These are phyloP conservation scores for Picea mariana DNA, from an alignment of 83 land plant species.

Conservation along the genomic window DNA sequence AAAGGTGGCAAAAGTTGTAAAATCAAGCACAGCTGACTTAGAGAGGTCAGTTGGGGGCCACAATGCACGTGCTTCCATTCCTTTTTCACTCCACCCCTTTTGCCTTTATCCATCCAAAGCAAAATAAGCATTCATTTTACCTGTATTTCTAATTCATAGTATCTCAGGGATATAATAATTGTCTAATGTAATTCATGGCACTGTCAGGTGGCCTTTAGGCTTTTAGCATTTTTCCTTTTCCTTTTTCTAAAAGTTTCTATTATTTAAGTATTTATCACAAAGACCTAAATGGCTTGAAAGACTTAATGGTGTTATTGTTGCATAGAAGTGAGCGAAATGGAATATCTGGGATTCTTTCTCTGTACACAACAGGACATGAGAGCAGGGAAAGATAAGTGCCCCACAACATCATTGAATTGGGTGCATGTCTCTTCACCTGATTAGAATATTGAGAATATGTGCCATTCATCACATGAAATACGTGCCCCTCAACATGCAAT, in stretches of 20 bases:
- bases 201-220: conserved; percentile 8
- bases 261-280: neutral
- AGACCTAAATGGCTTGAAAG: neutral
- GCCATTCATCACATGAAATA: too few relatives aligned
- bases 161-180: neutral
- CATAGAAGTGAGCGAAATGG: conserved; percentile 5
- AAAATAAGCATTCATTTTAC: neutral
- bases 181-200: neutral
- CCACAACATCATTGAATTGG: conserved; percentile 13
- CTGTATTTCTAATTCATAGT: neutral
- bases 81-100: neutral
- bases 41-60: neutral
- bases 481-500: too few relatives aligned
- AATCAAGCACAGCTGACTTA: neutral
- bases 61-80: conserved; percentile 10
- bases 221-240: neutral
- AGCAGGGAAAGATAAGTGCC: neutral
- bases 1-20: conserved; percentile 17
- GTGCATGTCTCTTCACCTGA: too few relatives aligned
- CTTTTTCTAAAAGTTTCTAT: neutral
- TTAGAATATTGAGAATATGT: too few relatives aligned
- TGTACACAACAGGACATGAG: neutral
- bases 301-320: neutral
- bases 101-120: neutral
- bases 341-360: neutral